Evolutionary conservation across 768 basidiomycete genomes (phyloP).

Genomic region (Suillus subaureus): DNA sequence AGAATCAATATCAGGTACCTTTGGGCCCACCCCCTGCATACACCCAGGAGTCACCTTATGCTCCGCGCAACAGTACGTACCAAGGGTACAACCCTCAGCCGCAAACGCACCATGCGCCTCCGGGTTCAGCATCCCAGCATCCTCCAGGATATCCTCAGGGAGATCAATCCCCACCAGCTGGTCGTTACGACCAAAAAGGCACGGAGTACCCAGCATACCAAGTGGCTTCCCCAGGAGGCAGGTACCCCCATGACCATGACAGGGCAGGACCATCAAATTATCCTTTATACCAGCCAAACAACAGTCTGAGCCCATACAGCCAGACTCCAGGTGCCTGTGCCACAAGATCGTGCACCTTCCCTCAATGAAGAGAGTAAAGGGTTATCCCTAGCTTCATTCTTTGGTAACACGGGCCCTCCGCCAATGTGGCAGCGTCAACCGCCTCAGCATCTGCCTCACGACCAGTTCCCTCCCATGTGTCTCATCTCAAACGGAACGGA

Average conservation of each 20-base stretch:
- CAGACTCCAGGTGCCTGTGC: conserved; percentile 1
- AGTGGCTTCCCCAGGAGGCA: background rate
- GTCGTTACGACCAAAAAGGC: conserved; percentile 13
- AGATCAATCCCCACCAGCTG: conserved; percentile 11
- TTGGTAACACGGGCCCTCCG: conserved; percentile 29
- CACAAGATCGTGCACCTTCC: conserved; percentile 12
- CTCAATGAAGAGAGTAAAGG: background rate
- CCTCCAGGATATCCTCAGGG: conserved; percentile 6
- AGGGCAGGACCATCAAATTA: conserved; percentile 1
- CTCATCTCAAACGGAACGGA: conserved; percentile 26
- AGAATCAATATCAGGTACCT: conserved; percentile 11
- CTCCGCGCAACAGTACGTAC: conserved; percentile 15
- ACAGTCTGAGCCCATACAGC: background rate
- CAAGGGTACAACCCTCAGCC: conserved; percentile 15
- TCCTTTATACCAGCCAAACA: background rate
- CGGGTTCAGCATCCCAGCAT: conserved; percentile 2
- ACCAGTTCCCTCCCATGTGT: conserved; percentile 33
- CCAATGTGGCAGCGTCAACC: conserved; percentile 28
- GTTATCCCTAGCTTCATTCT: conserved; percentile 27
- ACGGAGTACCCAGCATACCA: background rate
- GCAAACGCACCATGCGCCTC: conserved; percentile 10
- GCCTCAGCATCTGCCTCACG: conserved; percentile 17
- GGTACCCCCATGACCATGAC: background rate
- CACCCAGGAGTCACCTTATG: background rate
- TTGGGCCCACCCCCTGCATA: conserved; percentile 16